Conservation (phyloP, 176 grass and related monocot genomes). For the Thinopyrum elongatum region DNA sequence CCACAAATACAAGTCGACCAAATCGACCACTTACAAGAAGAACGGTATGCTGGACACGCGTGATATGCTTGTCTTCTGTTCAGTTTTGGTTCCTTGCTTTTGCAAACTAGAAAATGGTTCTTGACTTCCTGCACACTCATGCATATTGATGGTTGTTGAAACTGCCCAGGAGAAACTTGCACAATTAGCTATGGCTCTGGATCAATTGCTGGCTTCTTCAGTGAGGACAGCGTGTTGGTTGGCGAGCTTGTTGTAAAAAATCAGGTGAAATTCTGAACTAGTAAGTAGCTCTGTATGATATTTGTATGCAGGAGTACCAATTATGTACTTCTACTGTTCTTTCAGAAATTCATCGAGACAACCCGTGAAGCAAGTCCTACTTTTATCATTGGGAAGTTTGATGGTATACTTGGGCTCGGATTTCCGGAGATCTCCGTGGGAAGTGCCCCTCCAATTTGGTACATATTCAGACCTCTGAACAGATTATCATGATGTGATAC, state of each 20-base stretch:
- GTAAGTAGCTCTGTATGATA: neutral
- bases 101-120: neutral
- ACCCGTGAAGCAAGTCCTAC: constrained; percentile 65
- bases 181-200: constrained; percentile 94
- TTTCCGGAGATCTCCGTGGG: constrained; percentile 93
- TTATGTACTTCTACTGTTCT: constrained; percentile 12
- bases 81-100: neutral
- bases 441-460: constrained; percentile 72
- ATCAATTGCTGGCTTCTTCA: constrained; percentile 94
- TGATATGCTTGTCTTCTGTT: neutral
- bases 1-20: constrained; percentile 50
- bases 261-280: constrained; percentile 38
- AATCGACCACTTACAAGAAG: constrained; percentile 63
- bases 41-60: constrained; percentile 42
- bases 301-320: neutral
- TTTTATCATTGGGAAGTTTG: constrained; percentile 87
- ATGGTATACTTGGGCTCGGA: constrained; percentile 94
- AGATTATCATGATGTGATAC: neutral
- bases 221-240: constrained; percentile 68
- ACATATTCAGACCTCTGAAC: constrained; percentile 3
- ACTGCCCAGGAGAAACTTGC: constrained; percentile 66
- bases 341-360: constrained; percentile 93
- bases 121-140: neutral
- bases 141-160: neutral
- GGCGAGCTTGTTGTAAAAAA: constrained; percentile 69